Conservation (phyloP, 164 flowering plant genomes). For the Macadamia integrifolia region DNA sequence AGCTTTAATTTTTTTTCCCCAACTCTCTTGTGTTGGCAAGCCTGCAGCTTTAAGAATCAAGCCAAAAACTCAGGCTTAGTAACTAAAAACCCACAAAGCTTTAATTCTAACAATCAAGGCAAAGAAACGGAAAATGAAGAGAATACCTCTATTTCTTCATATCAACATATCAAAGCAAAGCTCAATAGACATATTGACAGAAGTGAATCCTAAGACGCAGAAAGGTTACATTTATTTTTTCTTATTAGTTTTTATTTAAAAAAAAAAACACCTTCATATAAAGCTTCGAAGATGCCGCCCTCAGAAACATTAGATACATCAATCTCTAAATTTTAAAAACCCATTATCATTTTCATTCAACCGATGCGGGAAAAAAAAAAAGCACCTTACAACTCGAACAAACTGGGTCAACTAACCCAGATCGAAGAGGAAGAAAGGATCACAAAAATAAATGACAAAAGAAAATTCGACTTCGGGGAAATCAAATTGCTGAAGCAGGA, state of each 20-base stretch:
- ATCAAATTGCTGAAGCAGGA: background rate
- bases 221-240: too few relatives aligned
- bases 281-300: background rate
- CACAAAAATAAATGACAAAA: background rate
- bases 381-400: background rate
- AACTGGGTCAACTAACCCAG: background rate
- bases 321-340: background rate
- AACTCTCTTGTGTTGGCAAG: background rate
- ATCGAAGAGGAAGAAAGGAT: background rate
- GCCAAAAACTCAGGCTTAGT: background rate
- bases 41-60: constrained; percentile 7
- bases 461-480: background rate
- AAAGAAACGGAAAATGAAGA: background rate
- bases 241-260: background rate
- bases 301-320: too few relatives aligned
- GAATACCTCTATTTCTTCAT: background rate
- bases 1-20: background rate
- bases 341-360: background rate
- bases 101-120: background rate
- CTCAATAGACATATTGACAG: background rate
- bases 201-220: too few relatives aligned
- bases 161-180: background rate
- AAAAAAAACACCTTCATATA: background rate
- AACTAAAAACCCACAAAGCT: background rate
- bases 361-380: background rate